Evolutionary conservation across 2,329 filamentous ascomycete species (phyloP), one percentile per base, ranked within the genome.

Genomic region (Dothidotthia symphoricarpi): DNA sequence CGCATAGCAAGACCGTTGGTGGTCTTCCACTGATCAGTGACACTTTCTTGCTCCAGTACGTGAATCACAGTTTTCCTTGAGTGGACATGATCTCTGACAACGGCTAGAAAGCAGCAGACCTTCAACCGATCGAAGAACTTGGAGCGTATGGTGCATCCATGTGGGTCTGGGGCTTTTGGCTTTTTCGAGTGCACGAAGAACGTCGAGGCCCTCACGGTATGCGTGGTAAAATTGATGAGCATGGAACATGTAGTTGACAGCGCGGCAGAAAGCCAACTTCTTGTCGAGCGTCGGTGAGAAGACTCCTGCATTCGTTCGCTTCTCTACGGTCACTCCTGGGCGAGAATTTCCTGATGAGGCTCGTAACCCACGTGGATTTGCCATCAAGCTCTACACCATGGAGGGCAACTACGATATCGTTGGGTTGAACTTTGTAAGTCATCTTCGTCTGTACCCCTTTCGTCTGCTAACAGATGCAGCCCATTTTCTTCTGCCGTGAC

Each of bases 91-190:
- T 22, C 5, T 9, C 19, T 22, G 19, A 22, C 19, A 22, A 5
- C 5, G 19, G 9, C 5, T 22, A 22, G 19, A 22, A 77, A 77
- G 58, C 74, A 77, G 57, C 75, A 77, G 57, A 67, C 69, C 13
- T 78, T 78, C 66, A 78, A 78, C 44, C 67, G 75, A n/a, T 75
- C 71, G n/a, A 76, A 76, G 60, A 70, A 68, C 27, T 66, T 77
- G 3, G 73, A 60, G 41, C 55, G 57, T 17, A 72, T 69, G 64
- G 66, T 70, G 19, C 54, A 73, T 54, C 61, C 71, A 29, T 64
- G 66, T 38, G 67, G 67, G 15, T 65, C 60, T 39, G 74, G 69
- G 31, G 74, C 67, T 15, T 75, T 69, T 45, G 71, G 71, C 4
- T 70, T 69, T 42, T 75, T 75, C 37, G 70, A 74, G 45, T 59